phyloP scores from a whole-genome alignment of 352 stramenopile genomes.

The Globisporangium mamillatum region DNA sequence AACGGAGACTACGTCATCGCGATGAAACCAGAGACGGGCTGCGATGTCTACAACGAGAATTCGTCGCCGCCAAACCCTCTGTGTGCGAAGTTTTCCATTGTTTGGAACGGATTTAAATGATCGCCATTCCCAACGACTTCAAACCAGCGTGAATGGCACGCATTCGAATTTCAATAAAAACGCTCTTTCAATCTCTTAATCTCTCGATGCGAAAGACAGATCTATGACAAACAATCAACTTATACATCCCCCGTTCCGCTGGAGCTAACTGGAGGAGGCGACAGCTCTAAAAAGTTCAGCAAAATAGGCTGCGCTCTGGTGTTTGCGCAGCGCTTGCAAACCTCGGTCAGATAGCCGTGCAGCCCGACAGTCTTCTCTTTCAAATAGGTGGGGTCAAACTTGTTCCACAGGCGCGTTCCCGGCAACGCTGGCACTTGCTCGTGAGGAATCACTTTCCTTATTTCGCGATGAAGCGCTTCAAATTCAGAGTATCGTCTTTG shows the following conservation, averaged over 20 bases:
- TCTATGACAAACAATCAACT: slow-evolving; percentile 2
- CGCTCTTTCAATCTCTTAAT: not conserved
- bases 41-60: slow-evolving; percentile 52
- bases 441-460: slow-evolving; percentile 75
- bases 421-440: slow-evolving; percentile 74
- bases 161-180: not conserved
- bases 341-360: slow-evolving; percentile 66
- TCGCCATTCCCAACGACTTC: not conserved
- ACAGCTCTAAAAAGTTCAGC: slow-evolving; percentile 63
- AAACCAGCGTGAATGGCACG: not conserved
- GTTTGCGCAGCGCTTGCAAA: slow-evolving; percentile 75
- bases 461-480: slow-evolving; percentile 62
- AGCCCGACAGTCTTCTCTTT: slow-evolving; percentile 75
- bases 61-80: slow-evolving; percentile 28
- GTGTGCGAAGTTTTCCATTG: slow-evolving; percentile 41
- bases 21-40: slow-evolving; percentile 71
- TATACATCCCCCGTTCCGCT: slow-evolving; percentile 15
- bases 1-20: slow-evolving; percentile 64
- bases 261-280: slow-evolving; percentile 14
- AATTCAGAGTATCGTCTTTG: slow-evolving; percentile 83
- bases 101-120: not conserved
- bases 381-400: slow-evolving; percentile 78
- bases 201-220: slow-evolving; percentile 4
- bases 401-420: slow-evolving; percentile 78
- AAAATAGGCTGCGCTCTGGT: slow-evolving; percentile 59